Base-by-base conservation (phyloP, 2,329 filamentous ascomycete species). In the Aspergillus bombycis region DNA sequence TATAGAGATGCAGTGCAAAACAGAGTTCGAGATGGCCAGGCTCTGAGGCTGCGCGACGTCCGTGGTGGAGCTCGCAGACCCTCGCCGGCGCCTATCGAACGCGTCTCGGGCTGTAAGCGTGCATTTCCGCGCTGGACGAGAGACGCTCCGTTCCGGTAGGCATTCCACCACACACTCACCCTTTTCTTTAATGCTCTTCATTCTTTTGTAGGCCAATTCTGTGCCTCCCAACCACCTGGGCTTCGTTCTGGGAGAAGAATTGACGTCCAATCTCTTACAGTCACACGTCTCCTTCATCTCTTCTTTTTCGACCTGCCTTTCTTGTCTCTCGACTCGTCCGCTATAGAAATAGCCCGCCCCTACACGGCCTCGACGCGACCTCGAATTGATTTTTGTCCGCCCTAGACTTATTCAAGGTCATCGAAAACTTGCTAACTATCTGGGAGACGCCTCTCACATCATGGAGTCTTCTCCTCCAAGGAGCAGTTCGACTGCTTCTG, bases 381-480 rank as follows among this genome's bases (percentile, higher is more conserved):
- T 62, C 66, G 65, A 67, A 72, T 67, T 70, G 66, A 64, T 62
- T 60, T 57, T 62, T 61, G 50, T 66, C 58, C 55, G 55, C 30
- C 32, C 23, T 53, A 57, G 54, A 53, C 57, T 61, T 32, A 41
- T 50, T 50, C 50, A n/a, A 38, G 58, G 10, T 14, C 45, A 53
- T 38, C 54, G 54, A 62, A 61, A 67, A 58, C 64, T 65, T 62
- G 62, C 67, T 38, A 9, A 53, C 32, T 57, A 23, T 21, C 34
- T 53, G 52, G 62, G 56, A 54, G 48, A 36, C 21, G 52, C 34
- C 36, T 45, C 30, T 53, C 46, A 55, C 62, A 62, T 58, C 64
- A 80, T 80, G 78, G 78, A 80, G 68, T 79, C 77, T 38, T 80
- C 78, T 65, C 77, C 77, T 64, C 72, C 73, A 58, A 74, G 75